These are phyloP conservation scores for Scopulariopsis brevicaulis DNA, from an alignment of 2,329 filamentous ascomycete genomes.

Conservation along the genomic window DNA sequence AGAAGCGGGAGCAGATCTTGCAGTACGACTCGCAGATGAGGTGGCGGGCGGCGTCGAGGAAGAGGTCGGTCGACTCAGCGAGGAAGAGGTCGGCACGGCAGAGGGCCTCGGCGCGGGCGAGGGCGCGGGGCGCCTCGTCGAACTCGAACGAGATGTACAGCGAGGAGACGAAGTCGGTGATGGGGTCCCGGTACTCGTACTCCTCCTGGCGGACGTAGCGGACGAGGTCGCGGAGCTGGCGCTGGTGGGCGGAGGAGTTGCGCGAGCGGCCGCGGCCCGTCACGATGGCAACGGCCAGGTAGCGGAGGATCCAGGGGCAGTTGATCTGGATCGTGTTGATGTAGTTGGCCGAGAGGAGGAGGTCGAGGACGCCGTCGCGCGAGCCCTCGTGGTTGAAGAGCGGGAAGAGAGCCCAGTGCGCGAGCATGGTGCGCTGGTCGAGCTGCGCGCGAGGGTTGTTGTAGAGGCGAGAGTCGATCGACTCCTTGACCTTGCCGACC, in stretches of 20 bases:
- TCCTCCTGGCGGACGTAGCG: conserved; percentile 93
- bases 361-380: conserved; percentile 82
- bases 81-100: conserved; percentile 95
- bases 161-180: conserved; percentile 93
- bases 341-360: conserved; percentile 94
- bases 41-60: conserved; percentile 90
- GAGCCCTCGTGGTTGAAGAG: conserved; percentile 96
- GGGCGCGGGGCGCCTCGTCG: conserved; percentile 85
- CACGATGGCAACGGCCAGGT: conserved; percentile 88
- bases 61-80: conserved; percentile 68
- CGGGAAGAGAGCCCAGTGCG: conserved; percentile 97
- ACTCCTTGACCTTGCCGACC: conserved; percentile 79
- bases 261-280: conserved; percentile 75
- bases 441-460: conserved; percentile 93
- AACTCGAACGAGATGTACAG: conserved; percentile 83
- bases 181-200: conserved; percentile 93
- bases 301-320: conserved; percentile 93
- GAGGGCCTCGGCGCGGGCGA: conserved; percentile 80
- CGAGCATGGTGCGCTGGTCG: conserved; percentile 90
- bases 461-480: conserved; percentile 89
- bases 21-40: conserved; percentile 98
- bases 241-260: conserved; percentile 84
- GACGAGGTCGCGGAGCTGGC: conserved; percentile 95
- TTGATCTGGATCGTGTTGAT: conserved; percentile 99
- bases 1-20: conserved; percentile 98